Percentiles rank a stretch among this genome's conserved stretches.
phyloP scores from a whole-genome alignment of 2,329 filamentous ascomycete genomes.

The Shiraia bambusicola region DNA sequence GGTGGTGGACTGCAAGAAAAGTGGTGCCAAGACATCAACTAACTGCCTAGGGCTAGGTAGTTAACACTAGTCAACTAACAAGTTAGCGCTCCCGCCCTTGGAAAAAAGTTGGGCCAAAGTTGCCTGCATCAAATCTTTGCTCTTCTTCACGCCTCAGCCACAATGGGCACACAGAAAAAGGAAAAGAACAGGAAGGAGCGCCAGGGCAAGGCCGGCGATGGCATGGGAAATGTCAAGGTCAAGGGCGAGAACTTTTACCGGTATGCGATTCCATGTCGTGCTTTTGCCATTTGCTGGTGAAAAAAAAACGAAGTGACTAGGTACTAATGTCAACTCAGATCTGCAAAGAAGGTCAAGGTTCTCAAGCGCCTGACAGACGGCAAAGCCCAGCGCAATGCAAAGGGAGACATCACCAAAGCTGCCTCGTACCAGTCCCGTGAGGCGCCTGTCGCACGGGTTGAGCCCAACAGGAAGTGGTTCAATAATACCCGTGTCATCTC shows the following conservation, averaged over 20 bases:
- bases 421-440: slow-evolving; percentile 83
- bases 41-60: no score
- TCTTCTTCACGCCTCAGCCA: slow-evolving; percentile 29
- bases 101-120: slow-evolving; percentile 26
- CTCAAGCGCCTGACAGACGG: slow-evolving; percentile 91
- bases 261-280: slow-evolving; percentile 8
- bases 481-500: slow-evolving; percentile 89
- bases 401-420: slow-evolving; percentile 81
- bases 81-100: slow-evolving; percentile 9
- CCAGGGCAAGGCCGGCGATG: slow-evolving; percentile 81
- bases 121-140: slow-evolving; percentile 8
- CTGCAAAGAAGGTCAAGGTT: slow-evolving; percentile 77
- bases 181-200: slow-evolving; percentile 79
- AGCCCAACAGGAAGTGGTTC: slow-evolving; percentile 98
- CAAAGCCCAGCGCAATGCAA: slow-evolving; percentile 76
- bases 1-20: slow-evolving; percentile 20
- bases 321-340: slow-evolving; percentile 48
- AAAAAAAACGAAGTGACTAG: neutral
- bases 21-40: slow-evolving; percentile 30
- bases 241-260: slow-evolving; percentile 99
- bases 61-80: no score
- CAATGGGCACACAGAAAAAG: slow-evolving; percentile 90
- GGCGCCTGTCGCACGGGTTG: slow-evolving; percentile 78
- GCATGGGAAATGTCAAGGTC: slow-evolving; percentile 84
- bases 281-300: neutral